phyloP scores from a whole-genome alignment of 2,329 filamentous ascomycete species.

The Diaporthe amygdali region DNA sequence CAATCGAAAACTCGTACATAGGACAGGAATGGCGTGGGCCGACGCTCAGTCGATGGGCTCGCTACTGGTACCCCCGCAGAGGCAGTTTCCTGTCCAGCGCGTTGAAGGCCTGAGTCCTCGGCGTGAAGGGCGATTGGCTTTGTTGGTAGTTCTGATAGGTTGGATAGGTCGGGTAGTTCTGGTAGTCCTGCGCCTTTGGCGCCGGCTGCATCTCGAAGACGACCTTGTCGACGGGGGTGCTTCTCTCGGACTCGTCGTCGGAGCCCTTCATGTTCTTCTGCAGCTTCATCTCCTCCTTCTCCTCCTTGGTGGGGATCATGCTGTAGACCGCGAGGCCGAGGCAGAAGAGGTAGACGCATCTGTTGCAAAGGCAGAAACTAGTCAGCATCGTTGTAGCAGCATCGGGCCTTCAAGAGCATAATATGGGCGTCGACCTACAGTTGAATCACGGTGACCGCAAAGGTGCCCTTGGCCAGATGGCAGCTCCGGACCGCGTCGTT shows the following conservation, averaged over 20 bases:
- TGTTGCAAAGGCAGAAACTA: constrained; percentile 34
- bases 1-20: not conserved
- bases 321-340: constrained; percentile 64
- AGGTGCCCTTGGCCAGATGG: constrained; percentile 69
- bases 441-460: constrained; percentile 70
- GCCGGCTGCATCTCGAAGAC: constrained; percentile 26
- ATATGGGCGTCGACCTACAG: constrained; percentile 58
- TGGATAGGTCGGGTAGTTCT: constrained; percentile 27
- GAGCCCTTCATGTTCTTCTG: constrained; percentile 46
- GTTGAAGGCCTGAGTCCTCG: constrained; percentile 71
- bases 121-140: constrained; percentile 59
- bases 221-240: constrained; percentile 28
- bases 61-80: constrained; percentile 42
- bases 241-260: constrained; percentile 36
- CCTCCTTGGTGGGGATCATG: constrained; percentile 60
- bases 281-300: constrained; percentile 45
- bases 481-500: constrained; percentile 64
- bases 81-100: constrained; percentile 64
- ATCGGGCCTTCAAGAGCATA: not conserved
- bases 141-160: constrained; percentile 8
- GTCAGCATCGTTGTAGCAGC: not conserved
- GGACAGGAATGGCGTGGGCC: not conserved
- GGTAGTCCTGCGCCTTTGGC: constrained; percentile 22
- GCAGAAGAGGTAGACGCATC: constrained; percentile 65
- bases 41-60: no score